phyloP scores from a whole-genome alignment of 140 eudicot genomes.

The Flaveria floridana region DNA sequence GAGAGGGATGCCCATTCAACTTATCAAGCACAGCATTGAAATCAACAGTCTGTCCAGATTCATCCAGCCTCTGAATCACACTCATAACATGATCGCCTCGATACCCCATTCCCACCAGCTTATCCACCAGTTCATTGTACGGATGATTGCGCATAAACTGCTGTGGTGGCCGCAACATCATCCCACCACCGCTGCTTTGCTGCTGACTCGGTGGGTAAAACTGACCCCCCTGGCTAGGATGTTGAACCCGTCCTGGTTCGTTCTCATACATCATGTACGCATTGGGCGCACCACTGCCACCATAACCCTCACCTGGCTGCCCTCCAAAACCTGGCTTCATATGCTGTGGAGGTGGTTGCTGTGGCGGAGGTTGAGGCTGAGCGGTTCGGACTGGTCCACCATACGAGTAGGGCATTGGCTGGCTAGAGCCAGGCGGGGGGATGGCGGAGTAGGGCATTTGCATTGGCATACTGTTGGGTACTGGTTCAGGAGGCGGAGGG shows the following conservation, averaged over 20 bases:
- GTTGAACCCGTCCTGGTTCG: constrained; percentile 60
- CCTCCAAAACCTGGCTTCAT: constrained; percentile 55
- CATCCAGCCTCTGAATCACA: constrained; percentile 92
- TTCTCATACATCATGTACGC: constrained; percentile 65
- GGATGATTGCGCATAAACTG: constrained; percentile 69
- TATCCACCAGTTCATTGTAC: constrained; percentile 74
- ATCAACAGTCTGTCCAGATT: constrained; percentile 79
- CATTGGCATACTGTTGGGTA: constrained; percentile 65
- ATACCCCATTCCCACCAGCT: constrained; percentile 87
- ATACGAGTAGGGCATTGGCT: constrained; percentile 52
- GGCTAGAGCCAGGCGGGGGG: constrained; percentile 55
- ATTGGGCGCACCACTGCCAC: constrained; percentile 41
- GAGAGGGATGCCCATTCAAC: constrained; percentile 73
- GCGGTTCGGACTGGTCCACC: constrained; percentile 55
- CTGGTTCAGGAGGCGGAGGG: constrained; percentile 46
- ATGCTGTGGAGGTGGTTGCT: constrained; percentile 50
- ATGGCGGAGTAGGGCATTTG: constrained; percentile 54
- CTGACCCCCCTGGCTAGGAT: constrained; percentile 54
- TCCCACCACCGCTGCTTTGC: constrained; percentile 35
- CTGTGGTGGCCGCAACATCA: constrained; percentile 46
- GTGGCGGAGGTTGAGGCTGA: constrained; percentile 59
- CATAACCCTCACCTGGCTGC: constrained; percentile 68
- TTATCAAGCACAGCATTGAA: constrained; percentile 86
- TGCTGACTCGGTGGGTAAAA: constrained; percentile 61
- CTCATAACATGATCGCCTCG: constrained; percentile 73